Percentiles rank a stretch among this genome's conserved stretches.
phyloP scores from a whole-genome alignment of 2,329 filamentous ascomycete species.

The Fragosphaeria purpurea region DNA sequence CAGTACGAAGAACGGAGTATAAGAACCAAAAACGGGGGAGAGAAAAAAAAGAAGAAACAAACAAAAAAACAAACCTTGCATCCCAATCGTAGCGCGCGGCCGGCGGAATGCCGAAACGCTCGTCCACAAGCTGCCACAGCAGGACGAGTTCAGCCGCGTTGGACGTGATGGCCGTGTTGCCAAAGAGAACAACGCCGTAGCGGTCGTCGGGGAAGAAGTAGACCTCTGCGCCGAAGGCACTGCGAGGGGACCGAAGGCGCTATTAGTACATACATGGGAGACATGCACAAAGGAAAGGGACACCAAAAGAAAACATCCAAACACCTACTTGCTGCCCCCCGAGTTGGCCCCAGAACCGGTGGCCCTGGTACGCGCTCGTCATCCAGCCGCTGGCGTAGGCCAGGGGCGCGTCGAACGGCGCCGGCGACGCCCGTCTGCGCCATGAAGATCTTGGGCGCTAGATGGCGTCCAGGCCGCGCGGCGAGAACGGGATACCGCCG shows the following conservation, averaged over 20 bases:
- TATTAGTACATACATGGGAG: too few relatives aligned
- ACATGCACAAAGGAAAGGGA: too few relatives aligned
- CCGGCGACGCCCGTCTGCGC: constrained; percentile 5
- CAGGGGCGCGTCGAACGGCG: constrained; percentile 21
- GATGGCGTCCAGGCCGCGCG: constrained; percentile 22
- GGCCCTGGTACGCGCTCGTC: constrained; percentile 29
- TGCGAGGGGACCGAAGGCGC: background rate
- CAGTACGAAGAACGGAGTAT: too few relatives aligned
- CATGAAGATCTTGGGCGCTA: constrained; percentile 22
- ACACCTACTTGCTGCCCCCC: constrained; percentile 28
- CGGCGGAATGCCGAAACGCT: constrained; percentile 25
- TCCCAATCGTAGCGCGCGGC: constrained; percentile 27
- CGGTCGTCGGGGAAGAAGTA: constrained; percentile 33
- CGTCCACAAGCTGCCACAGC: constrained; percentile 30
- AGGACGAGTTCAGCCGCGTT: constrained; percentile 24
- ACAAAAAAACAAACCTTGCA: background rate
- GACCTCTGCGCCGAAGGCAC: constrained; percentile 32
- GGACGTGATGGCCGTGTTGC: constrained; percentile 32
- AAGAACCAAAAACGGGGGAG: too few relatives aligned
- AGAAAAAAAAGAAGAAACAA: too few relatives aligned
- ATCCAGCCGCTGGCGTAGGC: constrained; percentile 33
- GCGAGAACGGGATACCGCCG: constrained; percentile 23
- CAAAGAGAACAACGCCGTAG: constrained; percentile 32
- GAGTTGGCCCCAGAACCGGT: constrained; percentile 31
- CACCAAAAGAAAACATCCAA: background rate